phyloP scores from a whole-genome alignment of 768 basidiomycete species.

The Thelephora ganbajun region DNA sequence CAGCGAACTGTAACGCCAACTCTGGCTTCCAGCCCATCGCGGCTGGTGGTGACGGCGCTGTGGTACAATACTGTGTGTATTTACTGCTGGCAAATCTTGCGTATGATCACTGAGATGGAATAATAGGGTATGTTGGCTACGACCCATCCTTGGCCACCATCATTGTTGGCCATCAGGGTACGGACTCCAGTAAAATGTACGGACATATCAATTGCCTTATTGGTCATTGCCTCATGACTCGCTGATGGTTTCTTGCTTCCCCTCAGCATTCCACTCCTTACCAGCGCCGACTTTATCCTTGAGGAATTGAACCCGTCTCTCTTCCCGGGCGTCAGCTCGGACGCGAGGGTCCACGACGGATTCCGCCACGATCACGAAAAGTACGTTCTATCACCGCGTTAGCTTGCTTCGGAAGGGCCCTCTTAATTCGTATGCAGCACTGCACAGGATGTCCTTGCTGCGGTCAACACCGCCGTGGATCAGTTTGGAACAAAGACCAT shows the following conservation, averaged over 20 bases:
- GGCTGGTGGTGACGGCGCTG: slow-evolving; percentile 30
- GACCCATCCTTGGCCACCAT: slow-evolving; percentile 23
- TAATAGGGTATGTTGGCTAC: slow-evolving; percentile 43
- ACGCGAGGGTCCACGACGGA: slow-evolving; percentile 31
- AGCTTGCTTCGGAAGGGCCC: too few species aligned
- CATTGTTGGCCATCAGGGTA: slow-evolving; percentile 26
- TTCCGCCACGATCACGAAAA: slow-evolving; percentile 29
- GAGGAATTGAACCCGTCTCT: slow-evolving; percentile 21
- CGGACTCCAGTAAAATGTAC: too few species aligned
- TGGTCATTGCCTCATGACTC: slow-evolving; percentile 6
- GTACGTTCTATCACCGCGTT: too few species aligned
- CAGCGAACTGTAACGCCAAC: slow-evolving; percentile 31
- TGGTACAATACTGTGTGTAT: slow-evolving; percentile 28
- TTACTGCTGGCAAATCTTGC: background rate
- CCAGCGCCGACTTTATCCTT: slow-evolving; percentile 27
- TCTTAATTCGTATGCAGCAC: slow-evolving; percentile 16
- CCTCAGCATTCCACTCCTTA: slow-evolving; percentile 22
- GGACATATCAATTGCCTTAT: too few species aligned
- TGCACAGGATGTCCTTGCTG: slow-evolving; percentile 26
- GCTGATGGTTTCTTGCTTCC: too few species aligned
- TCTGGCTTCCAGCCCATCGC: slow-evolving; percentile 31
- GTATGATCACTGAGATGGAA: too few species aligned
- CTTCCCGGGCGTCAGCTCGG: slow-evolving; percentile 34
- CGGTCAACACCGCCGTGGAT: slow-evolving; percentile 28
- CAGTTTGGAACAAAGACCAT: slow-evolving; percentile 21